These are phyloP conservation scores for Mrakia blollopis DNA, from an alignment of 768 basidiomycete genomes.

Conservation along the genomic window DNA sequence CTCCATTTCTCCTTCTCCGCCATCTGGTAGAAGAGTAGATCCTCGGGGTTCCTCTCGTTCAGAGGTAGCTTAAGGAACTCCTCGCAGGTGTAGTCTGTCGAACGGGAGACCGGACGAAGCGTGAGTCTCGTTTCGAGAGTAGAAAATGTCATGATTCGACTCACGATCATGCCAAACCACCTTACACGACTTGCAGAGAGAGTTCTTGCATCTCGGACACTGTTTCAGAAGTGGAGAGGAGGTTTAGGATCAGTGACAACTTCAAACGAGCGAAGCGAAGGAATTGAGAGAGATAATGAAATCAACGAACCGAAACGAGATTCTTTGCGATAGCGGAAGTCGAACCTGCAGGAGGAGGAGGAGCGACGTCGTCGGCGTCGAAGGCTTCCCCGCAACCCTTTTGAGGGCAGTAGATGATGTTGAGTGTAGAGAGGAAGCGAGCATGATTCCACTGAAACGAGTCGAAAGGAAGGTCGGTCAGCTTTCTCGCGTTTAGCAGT, in stretches of 20 bases:
- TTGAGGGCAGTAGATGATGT: constrained; percentile 11
- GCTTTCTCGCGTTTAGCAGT: too few species aligned
- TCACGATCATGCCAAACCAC: constrained; percentile 13
- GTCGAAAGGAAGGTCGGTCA: too few species aligned
- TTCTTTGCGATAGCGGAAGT: neutral
- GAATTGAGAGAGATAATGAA: neutral
- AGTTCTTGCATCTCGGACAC: constrained; percentile 6
- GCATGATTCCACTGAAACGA: constrained; percentile 19
- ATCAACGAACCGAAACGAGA: neutral
- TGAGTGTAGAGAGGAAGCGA: constrained; percentile 10
- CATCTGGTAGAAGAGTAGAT: neutral
- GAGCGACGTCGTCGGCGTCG: constrained; percentile 14
- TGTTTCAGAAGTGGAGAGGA: neutral
- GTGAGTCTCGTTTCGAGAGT: neutral
- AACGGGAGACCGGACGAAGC: too few species aligned
- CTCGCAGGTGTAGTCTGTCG: neutral
- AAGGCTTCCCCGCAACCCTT: constrained; percentile 8
- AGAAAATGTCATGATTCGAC: neutral
- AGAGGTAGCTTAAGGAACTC: neutral
- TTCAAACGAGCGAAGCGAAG: neutral
- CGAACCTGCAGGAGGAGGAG: neutral
- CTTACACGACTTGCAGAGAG: constrained; percentile 5
- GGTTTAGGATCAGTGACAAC: neutral
- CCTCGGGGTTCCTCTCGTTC: constrained; percentile 11
- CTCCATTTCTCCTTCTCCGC: constrained; percentile 11